A percentile compares a stretch with the other conserved stretches of the same genome.
Conservation (phyloP, 164 flowering plant species). For the Vitis labrusca region DNA sequence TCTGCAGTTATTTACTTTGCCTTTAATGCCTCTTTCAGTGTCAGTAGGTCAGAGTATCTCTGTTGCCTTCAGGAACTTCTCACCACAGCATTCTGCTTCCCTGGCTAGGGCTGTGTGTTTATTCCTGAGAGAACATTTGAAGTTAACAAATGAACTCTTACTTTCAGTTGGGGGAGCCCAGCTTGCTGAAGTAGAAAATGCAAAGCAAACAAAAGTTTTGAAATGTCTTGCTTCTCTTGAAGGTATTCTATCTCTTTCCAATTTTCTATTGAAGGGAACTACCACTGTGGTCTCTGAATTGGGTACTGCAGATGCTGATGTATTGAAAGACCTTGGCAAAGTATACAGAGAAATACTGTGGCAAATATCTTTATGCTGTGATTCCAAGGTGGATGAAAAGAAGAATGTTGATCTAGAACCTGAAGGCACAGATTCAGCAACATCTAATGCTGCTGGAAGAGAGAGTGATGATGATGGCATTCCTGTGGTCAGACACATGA, state of each 20-base stretch:
- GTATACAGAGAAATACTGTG: slow-evolving; percentile 73
- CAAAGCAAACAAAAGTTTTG: slow-evolving; percentile 47
- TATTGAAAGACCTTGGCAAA: slow-evolving; percentile 73
- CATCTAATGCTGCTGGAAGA: slow-evolving; percentile 52
- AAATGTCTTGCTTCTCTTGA: slow-evolving; percentile 73
- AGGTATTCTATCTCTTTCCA: slow-evolving; percentile 63
- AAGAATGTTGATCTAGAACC: slow-evolving; percentile 47
- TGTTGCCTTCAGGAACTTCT: slow-evolving; percentile 77
- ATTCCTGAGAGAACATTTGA: slow-evolving; percentile 69
- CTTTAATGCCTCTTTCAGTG: slow-evolving; percentile 61
- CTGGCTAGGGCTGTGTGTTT: slow-evolving; percentile 75
- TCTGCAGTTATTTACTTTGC: slow-evolving; percentile 71
- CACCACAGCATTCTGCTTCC: slow-evolving; percentile 80
- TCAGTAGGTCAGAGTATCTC: slow-evolving; percentile 72
- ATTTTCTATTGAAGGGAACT: slow-evolving; percentile 71
- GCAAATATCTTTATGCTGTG: slow-evolving; percentile 74
- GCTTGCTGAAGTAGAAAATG: slow-evolving; percentile 51
- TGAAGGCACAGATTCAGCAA: slow-evolving; percentile 45
- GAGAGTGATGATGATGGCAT: slow-evolving; percentile 77
- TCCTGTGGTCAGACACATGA: slow-evolving; percentile 59
- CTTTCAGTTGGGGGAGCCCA: slow-evolving; percentile 52
- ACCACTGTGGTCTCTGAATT: slow-evolving; percentile 68
- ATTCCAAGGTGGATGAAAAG: slow-evolving; percentile 72
- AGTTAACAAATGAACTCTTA: slow-evolving; percentile 50
- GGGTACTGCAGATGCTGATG: slow-evolving; percentile 79